Evolutionary conservation across 176 grass and related monocot genomes (phyloP).

Genomic region (Phoenix roebelenii): DNA sequence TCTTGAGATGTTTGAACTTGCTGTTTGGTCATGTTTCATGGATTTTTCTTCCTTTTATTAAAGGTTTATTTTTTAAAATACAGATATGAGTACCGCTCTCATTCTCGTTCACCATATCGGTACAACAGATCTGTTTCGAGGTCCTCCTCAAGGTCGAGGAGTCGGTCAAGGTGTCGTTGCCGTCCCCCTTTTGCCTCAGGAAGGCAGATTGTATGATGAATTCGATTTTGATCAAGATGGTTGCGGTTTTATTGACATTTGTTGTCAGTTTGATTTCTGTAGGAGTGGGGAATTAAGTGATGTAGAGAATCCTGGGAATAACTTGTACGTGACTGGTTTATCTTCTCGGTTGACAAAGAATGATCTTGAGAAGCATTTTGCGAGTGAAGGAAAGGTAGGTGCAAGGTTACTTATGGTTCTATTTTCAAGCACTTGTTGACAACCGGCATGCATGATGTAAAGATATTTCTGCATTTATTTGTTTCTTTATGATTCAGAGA

Average conservation of each 20-base stretch:
- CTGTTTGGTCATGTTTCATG: background rate
- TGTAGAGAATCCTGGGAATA: constrained; percentile 53
- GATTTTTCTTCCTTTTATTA: no score
- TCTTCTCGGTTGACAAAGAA: constrained; percentile 30
- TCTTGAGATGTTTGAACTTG: background rate
- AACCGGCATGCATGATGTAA: no score
- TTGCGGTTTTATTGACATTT: no score
- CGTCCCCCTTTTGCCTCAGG: background rate
- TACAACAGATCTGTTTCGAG: constrained; percentile 19
- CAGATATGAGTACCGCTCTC: constrained; percentile 24
- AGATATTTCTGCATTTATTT: no score
- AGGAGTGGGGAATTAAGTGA: constrained; percentile 54
- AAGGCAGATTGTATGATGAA: no score
- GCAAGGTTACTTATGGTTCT: no score
- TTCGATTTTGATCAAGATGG: no score
- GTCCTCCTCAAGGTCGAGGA: constrained; percentile 48
- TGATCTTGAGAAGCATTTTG: constrained; percentile 49
- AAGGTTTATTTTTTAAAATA: background rate
- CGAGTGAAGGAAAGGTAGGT: constrained; percentile 42
- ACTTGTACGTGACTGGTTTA: constrained; percentile 64
- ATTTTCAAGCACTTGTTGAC: no score
- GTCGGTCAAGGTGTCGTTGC: constrained; percentile 33
- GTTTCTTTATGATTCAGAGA: no score
- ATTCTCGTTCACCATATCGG: constrained; percentile 22
- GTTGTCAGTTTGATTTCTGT: background rate